These are phyloP conservation scores for Prillingera fragicola DNA, from an alignment of 1,284 basidiomycete genomes.

Conservation along the genomic window DNA sequence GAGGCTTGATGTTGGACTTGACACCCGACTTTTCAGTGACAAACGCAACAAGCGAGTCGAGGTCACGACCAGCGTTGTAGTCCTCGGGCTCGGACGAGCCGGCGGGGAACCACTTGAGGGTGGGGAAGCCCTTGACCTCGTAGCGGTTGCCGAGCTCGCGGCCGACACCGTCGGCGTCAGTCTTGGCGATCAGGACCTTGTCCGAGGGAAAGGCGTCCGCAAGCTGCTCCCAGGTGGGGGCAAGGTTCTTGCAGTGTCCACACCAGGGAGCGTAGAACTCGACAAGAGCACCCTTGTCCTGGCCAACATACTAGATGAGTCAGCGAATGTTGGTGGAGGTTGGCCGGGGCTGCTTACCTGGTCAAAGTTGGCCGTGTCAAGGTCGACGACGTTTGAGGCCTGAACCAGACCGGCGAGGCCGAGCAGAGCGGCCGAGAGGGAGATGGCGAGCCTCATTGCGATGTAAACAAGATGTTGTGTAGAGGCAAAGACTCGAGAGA, in stretches of 20 bases:
- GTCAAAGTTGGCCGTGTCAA: slow-evolving; percentile 71
- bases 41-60: slow-evolving; percentile 71
- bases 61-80: slow-evolving; percentile 74
- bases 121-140: slow-evolving; percentile 79
- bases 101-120: slow-evolving; percentile 82
- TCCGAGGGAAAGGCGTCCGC: slow-evolving; percentile 72
- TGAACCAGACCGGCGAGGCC: slow-evolving; percentile 53
- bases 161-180: slow-evolving; percentile 84
- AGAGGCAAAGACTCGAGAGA: not conserved
- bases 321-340: not conserved
- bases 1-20: slow-evolving; percentile 78
- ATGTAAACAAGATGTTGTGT: not conserved
- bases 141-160: slow-evolving; percentile 55
- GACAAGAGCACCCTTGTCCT: slow-evolving; percentile 74
- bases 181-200: slow-evolving; percentile 83
- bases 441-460: slow-evolving; percentile 59
- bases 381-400: slow-evolving; percentile 71
- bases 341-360: slow-evolving; percentile 40
- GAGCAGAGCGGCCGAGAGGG: slow-evolving; percentile 57
- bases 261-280: slow-evolving; percentile 60
- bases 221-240: slow-evolving; percentile 80
- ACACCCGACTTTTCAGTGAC: slow-evolving; percentile 69
- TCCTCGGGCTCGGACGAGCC: slow-evolving; percentile 60
- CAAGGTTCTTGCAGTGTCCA: slow-evolving; percentile 56
- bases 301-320: slow-evolving; percentile 53